phyloP scores from a whole-genome alignment of 2,329 filamentous ascomycete species.

The Teratosphaeria zuluensis region DNA sequence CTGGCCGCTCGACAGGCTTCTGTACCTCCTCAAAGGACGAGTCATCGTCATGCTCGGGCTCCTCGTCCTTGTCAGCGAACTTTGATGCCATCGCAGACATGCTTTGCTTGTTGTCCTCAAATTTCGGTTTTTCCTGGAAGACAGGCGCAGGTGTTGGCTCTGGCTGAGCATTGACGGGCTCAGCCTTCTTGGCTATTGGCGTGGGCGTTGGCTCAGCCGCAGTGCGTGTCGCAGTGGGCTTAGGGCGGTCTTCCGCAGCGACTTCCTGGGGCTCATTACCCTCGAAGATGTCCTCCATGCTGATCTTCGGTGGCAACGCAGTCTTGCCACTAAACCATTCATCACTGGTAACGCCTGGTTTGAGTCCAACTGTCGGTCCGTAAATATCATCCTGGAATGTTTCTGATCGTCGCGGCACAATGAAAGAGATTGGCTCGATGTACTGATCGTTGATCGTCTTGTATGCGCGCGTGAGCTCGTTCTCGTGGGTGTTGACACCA shows the following conservation, averaged over 20 bases:
- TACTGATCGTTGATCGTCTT: constrained; percentile 94
- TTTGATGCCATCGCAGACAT: constrained; percentile 78
- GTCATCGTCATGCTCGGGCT: constrained; percentile 48
- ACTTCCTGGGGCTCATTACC: constrained; percentile 73
- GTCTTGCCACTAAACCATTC: constrained; percentile 81
- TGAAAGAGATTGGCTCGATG: constrained; percentile 96
- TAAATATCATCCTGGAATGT: constrained; percentile 97
- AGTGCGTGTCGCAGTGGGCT: constrained; percentile 24
- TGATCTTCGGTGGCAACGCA: constrained; percentile 79
- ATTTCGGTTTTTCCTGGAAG: constrained; percentile 45
- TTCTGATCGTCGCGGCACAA: constrained; percentile 84
- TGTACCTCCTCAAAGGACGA: constrained; percentile 82
- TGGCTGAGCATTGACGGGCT: constrained; percentile 25
- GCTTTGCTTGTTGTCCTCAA: constrained; percentile 78
- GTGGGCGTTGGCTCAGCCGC: constrained; percentile 31
- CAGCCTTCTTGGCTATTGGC: constrained; percentile 38
- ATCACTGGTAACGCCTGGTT: constrained; percentile 65
- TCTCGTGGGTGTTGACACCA: constrained; percentile 91
- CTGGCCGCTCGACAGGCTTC: constrained; percentile 59
- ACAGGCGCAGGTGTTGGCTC: constrained; percentile 39
- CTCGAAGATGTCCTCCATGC: constrained; percentile 84
- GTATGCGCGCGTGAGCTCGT: constrained; percentile 89
- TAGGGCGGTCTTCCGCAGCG: constrained; percentile 55
- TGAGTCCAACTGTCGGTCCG: constrained; percentile 70
- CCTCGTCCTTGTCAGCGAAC: constrained; percentile 67